Evolutionary conservation across 2,329 filamentous ascomycete species (phyloP), one percentile per base, ranked within the genome.

Genomic region (Emmonsiellopsis sp.): DNA sequence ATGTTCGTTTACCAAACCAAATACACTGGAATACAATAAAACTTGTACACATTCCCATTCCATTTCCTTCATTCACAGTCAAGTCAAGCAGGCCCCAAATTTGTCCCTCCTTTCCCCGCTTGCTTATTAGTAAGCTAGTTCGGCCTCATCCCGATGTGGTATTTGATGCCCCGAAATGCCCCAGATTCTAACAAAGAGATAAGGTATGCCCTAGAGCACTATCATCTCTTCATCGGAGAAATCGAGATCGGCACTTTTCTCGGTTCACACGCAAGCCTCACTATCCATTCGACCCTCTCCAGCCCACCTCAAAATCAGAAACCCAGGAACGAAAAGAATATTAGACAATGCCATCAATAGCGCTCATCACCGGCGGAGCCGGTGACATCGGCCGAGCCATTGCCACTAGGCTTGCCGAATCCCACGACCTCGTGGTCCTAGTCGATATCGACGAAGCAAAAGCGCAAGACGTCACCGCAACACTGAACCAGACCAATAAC

Each of bases 331-430:
- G 26, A 37, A 7, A 8, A 38, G 20, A 20, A 42, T 15, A 13
- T 8, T 6, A 38, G 9, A 38, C 38, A 11, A 40, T 38, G n/a
- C 34, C 49, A 35, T 52, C 50, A 49, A 55, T 60, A 48, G 63
- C 62, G 31, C 54, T 65, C 20, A 58, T 65, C 35, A 65, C 62
- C 3, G 62, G 63, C n/a, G 63, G 61, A 41, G 58, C 55, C 7
- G 58, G 63, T 35, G 63, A 59, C 15, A 64, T 64, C 42, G 62
- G 63, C n/a, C 56, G 55, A 7, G 62, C 61, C n/a, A 64, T 64
- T 48, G 57, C 62, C 26, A 47, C 50, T 11, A 58, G 58, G 40
- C 57, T 64, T 13, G 58, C 58, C 10, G 55, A 55, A 45, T 61
- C 58, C 35, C 61, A 62, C 32, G 57, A 58, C 15, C 55, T 53